Evolutionary conservation across 169 alveolate species (phyloP), one percentile per base, ranked within the genome.

Genomic region (Eimeria falciformis): DNA sequence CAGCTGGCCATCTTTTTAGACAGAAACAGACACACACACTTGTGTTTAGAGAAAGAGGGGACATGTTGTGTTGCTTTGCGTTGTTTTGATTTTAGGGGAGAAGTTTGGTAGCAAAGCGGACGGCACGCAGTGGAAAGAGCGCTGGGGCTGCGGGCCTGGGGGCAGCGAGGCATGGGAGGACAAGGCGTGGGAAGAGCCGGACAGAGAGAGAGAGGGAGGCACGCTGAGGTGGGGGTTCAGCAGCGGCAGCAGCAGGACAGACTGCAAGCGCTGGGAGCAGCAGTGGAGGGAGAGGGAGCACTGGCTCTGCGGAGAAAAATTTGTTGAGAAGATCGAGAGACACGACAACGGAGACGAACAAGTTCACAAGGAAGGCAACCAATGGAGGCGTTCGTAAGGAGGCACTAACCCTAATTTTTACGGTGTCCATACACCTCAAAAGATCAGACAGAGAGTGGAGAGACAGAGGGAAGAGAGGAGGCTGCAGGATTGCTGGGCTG

Each of bases 91-190:
- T 56, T 29, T 73, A 69, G 92, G 92, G 23, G 92, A 86, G 85
- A 86, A 86, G 92, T 25, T 53, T 5, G 92, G 92, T 7, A 33
- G 68, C 78, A 25, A 56, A n/a, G 53, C 33, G 7, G 92, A 69
- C 45, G 92, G 86, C 40, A 86, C 92, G n/a, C 18, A 25, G 75
- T 86, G 92, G 92, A 23, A 50, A 17, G 92, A 86, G 45, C 23
- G 73, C 23, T 86, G 92, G 92, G 92, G 92, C 9, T 14, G 73
- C n/a, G 91, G 91, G 17, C 33, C 69, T 11, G 79, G 75, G 3
- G 79, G 91, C 9, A 46, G 14, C 17, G 91, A 40, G 65, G 11
- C 33, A 2, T 86, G 92, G 92, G 11, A 40, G 43, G 92, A 86
- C 23, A 86, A 86, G 86, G 29, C 65, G 40, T 86, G 92, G 92